Percentiles rank a stretch among this genome's conserved stretches.
phyloP scores from a whole-genome alignment of 306 rosid species.

The Amphicarpaea edgeworthii region DNA sequence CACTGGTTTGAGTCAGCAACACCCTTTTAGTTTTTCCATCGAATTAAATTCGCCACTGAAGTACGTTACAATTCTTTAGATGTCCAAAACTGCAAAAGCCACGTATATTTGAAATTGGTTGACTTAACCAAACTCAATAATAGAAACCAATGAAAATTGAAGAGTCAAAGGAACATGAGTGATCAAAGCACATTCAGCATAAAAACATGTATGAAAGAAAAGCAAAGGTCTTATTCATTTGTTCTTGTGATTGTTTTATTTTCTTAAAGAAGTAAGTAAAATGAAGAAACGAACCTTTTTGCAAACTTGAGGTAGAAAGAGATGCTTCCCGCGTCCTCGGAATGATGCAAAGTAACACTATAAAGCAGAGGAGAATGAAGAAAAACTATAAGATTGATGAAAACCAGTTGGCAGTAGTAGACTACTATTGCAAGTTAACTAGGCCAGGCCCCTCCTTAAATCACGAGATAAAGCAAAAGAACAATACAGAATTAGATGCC shows the following conservation, averaged over 20 bases:
- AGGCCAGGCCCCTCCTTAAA: slow-evolving; percentile 32
- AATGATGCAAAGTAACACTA: slow-evolving; percentile 25
- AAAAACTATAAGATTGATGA: slow-evolving; percentile 27
- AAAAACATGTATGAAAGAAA: not conserved
- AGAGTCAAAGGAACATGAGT: slow-evolving; percentile 2
- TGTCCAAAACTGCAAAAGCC: slow-evolving; percentile 20
- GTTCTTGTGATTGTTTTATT: slow-evolving; percentile 31
- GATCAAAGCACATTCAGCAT: slow-evolving; percentile 33
- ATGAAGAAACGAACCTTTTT: slow-evolving; percentile 35
- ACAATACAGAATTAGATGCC: slow-evolving; percentile 48
- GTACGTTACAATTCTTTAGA: not conserved
- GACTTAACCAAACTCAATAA: slow-evolving; percentile 37
- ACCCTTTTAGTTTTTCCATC: slow-evolving; percentile 6
- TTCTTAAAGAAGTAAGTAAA: not conserved
- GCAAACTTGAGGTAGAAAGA: slow-evolving; percentile 44
- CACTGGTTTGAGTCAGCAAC: slow-evolving; percentile 33
- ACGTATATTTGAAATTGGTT: slow-evolving; percentile 13
- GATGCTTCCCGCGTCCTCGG: slow-evolving; percentile 25
- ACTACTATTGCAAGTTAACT: slow-evolving; percentile 46
- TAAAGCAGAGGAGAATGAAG: slow-evolving; percentile 43
- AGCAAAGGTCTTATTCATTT: not conserved
- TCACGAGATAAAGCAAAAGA: slow-evolving; percentile 47
- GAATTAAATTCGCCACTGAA: not conserved
- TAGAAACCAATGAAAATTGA: not conserved
- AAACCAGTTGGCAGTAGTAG: slow-evolving; percentile 37